Conservation (phyloP, 768 basidiomycete species). For the Mycena pura region DNA sequence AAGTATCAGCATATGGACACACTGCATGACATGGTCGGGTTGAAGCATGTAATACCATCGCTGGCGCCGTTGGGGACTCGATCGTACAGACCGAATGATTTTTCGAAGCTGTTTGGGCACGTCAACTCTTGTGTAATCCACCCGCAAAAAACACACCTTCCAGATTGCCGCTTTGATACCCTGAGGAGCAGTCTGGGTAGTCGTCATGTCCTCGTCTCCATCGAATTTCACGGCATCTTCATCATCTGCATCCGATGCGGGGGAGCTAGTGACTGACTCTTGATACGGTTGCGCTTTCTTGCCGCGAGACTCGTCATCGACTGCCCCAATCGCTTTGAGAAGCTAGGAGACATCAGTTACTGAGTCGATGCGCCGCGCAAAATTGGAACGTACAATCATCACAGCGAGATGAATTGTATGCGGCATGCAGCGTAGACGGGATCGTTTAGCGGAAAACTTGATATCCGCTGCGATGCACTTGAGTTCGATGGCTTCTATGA, state of each 20-base stretch:
- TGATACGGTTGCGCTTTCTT: slow-evolving; percentile 33
- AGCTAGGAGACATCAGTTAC: slow-evolving; percentile 30
- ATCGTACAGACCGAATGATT: slow-evolving; percentile 30
- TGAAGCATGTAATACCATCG: no score
- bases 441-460: slow-evolving; percentile 11
- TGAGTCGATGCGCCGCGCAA: not conserved
- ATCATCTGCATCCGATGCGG: slow-evolving; percentile 12
- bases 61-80: slow-evolving; percentile 31
- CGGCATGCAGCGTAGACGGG: slow-evolving; percentile 28
- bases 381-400: slow-evolving; percentile 17
- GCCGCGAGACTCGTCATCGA: slow-evolving; percentile 26
- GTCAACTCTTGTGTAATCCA: not conserved
- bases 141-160: not conserved
- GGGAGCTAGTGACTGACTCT: slow-evolving; percentile 22
- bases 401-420: slow-evolving; percentile 32
- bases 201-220: no score
- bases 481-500: slow-evolving; percentile 17
- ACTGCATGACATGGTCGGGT: no score
- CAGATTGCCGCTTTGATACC: no score
- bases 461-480: slow-evolving; percentile 5
- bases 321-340: slow-evolving; percentile 38
- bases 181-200: no score
- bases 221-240: no score
- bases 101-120: slow-evolving; percentile 34
- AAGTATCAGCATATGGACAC: not conserved